Evolutionary conservation across 164 flowering plant species (phyloP), one percentile per base, ranked within the genome.

Genomic region (Echeveria elegans): DNA sequence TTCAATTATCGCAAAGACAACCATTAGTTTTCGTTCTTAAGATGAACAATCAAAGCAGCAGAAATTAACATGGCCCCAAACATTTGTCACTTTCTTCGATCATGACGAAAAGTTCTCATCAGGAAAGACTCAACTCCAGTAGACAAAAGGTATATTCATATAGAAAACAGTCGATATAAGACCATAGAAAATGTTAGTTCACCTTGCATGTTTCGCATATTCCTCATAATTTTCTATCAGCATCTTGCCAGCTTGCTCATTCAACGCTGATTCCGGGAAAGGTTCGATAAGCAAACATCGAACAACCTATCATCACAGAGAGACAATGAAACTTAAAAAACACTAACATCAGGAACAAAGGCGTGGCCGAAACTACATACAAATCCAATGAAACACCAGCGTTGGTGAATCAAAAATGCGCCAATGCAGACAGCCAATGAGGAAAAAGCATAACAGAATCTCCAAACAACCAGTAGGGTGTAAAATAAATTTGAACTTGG

Each of bases 181-280:
- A 32, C 19, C 16, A 4, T 36, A 10, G 11, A n/a, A 34, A 34
- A 36, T 36, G 26, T 5, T 16, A 7, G 18, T 76, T 74, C 29
- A 94, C 99, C 96, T 88, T 48, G 97, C 99, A 82, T 79, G 96
- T 72, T 86, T 83, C 26, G 97, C 96, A 80, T 94, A 94, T 71
- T 89, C 99, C 37, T 91, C 96, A 74, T 94, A 94, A 77, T 94
- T 81, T 73, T 94, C 99, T 63, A 94, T 89, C 68, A 94, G 81
- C 99, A 94, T 74, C 80, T 87, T 91, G 70, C 99, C 99, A 68
- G 99, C 99, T 77, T 87, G 96, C 77, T 91, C 99, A 80, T 94
- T 94, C 77, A 94, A 71, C 31, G 99, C 99, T 16, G 99, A 94
- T 69, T 94, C 99, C 65, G 99, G 97, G 80, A 94, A 94, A 52